Evolutionary conservation across 148 eudicot genomes (phyloP).

Genomic region (Talinum fruticosum): DNA sequence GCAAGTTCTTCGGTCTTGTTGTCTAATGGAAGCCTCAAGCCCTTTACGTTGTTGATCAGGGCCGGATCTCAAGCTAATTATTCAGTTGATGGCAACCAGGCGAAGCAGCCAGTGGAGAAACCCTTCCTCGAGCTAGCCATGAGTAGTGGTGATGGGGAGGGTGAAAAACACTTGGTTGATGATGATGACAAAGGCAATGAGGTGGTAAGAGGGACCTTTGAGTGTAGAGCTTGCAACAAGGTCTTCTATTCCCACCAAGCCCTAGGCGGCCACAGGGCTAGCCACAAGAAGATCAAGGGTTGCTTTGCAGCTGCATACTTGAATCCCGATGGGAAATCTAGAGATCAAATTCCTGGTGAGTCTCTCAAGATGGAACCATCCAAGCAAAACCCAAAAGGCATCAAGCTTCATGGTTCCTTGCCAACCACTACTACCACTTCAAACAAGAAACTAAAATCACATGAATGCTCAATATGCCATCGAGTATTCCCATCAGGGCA

Average conservation of each 20-base stretch:
- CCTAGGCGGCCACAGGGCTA: slow-evolving; percentile 54
- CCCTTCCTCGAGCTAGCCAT: not conserved
- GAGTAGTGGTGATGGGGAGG: not conserved
- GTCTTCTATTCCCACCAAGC: slow-evolving; percentile 51
- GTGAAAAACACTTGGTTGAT: not conserved
- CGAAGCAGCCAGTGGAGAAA: not conserved
- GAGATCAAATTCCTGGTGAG: not conserved
- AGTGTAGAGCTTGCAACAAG: slow-evolving; percentile 51
- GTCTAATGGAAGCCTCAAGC: slow-evolving; percentile 2
- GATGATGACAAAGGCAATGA: not conserved
- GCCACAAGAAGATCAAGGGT: slow-evolving; percentile 49
- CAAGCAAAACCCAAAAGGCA: not conserved
- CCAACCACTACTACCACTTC: slow-evolving; percentile 14
- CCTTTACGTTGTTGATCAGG: not conserved
- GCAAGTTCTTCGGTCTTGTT: not conserved
- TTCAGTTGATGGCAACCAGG: not conserved
- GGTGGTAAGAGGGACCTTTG: slow-evolving; percentile 23
- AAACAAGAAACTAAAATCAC: slow-evolving; percentile 49
- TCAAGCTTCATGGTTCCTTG: not conserved
- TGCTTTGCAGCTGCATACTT: slow-evolving; percentile 43
- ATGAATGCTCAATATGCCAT: slow-evolving; percentile 68
- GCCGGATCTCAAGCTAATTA: not conserved
- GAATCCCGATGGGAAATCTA: slow-evolving; percentile 21
- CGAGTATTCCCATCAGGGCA: slow-evolving; percentile 60
- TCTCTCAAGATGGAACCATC: not conserved